Conservation (phyloP, 805 yeast genomes). For the Saturnispora halmiae region DNA sequence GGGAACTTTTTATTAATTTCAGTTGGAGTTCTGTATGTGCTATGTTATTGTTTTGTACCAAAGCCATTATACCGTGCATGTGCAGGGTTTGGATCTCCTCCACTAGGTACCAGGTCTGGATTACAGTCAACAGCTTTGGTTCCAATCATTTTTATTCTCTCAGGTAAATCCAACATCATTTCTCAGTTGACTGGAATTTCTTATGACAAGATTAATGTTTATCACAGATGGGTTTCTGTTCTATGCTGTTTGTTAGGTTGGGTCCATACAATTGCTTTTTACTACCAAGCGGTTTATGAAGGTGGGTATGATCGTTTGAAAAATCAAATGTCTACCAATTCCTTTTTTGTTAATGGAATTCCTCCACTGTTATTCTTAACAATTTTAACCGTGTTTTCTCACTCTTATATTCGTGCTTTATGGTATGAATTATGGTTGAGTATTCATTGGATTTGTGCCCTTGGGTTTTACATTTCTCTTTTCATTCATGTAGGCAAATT, state of each 20-base stretch:
- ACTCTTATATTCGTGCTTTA: conserved; percentile 31
- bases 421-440: conserved; percentile 43
- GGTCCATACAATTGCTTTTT: conserved; percentile 45
- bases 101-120: conserved; percentile 46
- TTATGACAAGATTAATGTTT: conserved; percentile 44
- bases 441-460: conserved; percentile 44
- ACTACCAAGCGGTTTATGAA: conserved; percentile 35
- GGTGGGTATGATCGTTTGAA: conserved; percentile 36
- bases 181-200: conserved; percentile 43
- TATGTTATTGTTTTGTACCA: conserved; percentile 33
- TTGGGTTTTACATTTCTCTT: conserved; percentile 39
- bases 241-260: conserved; percentile 35
- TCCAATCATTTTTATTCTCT: conserved; percentile 41
- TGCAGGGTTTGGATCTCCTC: conserved; percentile 50
- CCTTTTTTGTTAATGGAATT: conserved; percentile 33
- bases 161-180: conserved; percentile 46
- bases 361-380: conserved; percentile 40
- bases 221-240: conserved; percentile 42
- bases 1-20: conserved; percentile 29
- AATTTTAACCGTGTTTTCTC: conserved; percentile 35
- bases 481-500: conserved; percentile 35
- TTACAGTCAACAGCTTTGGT: conserved; percentile 40
- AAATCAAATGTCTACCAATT: conserved; percentile 19
- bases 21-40: conserved; percentile 28
- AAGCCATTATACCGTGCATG: conserved; percentile 45